phyloP scores from a whole-genome alignment of 2,329 filamentous ascomycete genomes.

The Aspergillus nomiae region DNA sequence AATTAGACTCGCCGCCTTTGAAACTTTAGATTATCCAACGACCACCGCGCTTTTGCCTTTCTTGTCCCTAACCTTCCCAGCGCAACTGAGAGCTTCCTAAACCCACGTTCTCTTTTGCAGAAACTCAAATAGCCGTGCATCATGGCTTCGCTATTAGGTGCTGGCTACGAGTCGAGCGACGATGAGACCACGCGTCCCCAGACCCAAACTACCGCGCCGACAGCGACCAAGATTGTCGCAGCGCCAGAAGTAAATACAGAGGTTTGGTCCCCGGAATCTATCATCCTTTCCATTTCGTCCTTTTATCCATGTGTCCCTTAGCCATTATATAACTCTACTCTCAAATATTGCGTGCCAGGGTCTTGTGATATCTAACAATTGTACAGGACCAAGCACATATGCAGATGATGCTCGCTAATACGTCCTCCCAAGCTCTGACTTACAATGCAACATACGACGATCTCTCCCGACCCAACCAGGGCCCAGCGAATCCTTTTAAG shows the following conservation, averaged over 20 bases:
- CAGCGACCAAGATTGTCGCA: conserved; percentile 46
- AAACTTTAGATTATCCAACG: conserved; percentile 9
- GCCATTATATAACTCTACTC: neutral
- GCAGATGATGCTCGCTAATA: conserved; percentile 55
- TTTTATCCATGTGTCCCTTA: neutral
- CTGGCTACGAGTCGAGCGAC: conserved; percentile 52
- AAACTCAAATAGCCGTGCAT: neutral
- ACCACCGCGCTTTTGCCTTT: conserved; percentile 4
- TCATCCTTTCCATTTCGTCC: conserved; percentile 10
- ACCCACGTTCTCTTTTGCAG: neutral
- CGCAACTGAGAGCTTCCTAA: neutral
- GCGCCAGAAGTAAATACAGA: conserved; percentile 58
- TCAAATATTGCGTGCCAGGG: neutral
- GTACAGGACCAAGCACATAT: conserved; percentile 52
- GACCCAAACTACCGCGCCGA: conserved; percentile 26
- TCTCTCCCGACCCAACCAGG: conserved; percentile 65
- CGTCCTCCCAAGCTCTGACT: conserved; percentile 52
- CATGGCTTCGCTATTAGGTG: conserved; percentile 49
- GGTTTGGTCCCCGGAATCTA: conserved; percentile 50
- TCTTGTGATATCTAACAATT: conserved; percentile 38
- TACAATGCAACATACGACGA: conserved; percentile 69
- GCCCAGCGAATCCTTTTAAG: conserved; percentile 76
- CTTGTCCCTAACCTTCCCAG: conserved; percentile 1
- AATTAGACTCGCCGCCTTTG: conserved; percentile 21
- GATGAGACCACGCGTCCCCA: conserved; percentile 41